Evolutionary conservation across 768 basidiomycete genomes (phyloP), one percentile per base, ranked within the genome.

Genomic region (Lactarius trivialis): DNA sequence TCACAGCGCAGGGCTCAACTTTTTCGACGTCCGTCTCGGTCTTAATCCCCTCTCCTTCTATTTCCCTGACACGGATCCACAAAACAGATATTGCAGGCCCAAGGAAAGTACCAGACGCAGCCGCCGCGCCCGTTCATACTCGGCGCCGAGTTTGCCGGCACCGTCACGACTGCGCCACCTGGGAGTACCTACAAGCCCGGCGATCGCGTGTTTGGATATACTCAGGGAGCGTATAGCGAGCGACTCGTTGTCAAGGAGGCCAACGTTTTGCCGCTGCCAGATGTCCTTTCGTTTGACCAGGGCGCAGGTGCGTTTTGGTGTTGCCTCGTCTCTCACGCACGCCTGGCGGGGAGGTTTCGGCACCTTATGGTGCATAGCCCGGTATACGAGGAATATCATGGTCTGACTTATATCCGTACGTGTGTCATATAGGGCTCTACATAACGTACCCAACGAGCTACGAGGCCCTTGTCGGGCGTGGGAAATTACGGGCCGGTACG

Each of bases 361-460:
- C 34, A 11, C 36, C 36, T n/a, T 7, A 4, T 2, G 21, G 64
- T 60, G n/a, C 24, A 43, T 30, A 19, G 28, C 5, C 33, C 19
- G 41, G 37, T 14, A 39, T 54, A 14, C 37, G 30, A 48, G n/a
- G n/a, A n/a, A 4, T 9, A 19, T 19, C 9, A 14, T 11, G n/a
- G n/a, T 45, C 43, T 45, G 21, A 45, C 21, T 36, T 36, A 11
- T 36, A 2, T 11, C 3, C 36, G 1, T 36, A 21, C 3, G 19
- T 12, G 39, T 19, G 17, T 50, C 60, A 17, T 37, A 41, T 58
- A 88, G 92, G 91, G 4, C 70, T 97, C 55, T 89, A 74, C 68
- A 75, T 97, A 21, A 94, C 92, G 11, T 93, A 89, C 84, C 91
- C 93, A 0, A 98, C 96, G 6, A 89, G 86, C 64, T 98, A 96